Conservation (phyloP, 2,329 filamentous ascomycete genomes). For the Botrytis aclada region DNA sequence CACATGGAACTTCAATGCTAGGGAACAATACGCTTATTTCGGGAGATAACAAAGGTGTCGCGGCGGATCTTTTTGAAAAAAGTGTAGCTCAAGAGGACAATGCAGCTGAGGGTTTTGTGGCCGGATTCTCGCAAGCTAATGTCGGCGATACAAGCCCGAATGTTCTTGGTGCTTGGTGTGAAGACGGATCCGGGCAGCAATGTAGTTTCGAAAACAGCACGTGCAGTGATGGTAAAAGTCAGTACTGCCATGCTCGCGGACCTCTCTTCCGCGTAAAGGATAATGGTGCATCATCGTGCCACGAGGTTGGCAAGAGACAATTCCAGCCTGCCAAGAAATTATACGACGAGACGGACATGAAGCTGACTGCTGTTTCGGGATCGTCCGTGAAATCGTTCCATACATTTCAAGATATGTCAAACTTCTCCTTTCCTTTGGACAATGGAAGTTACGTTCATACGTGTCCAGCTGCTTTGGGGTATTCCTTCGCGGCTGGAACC, state of each 20-base stretch:
- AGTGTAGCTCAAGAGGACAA: conserved; percentile 53
- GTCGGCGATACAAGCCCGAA: conserved; percentile 92
- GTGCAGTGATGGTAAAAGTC: conserved; percentile 66
- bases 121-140: conserved; percentile 87
- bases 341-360: conserved; percentile 53
- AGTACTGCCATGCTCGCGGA: conserved; percentile 71
- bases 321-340: conserved; percentile 58
- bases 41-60: conserved; percentile 96
- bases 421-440: conserved; percentile 68
- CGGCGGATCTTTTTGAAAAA: conserved; percentile 79
- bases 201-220: conserved; percentile 82
- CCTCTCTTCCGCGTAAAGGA: conserved; percentile 67
- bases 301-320: conserved; percentile 73
- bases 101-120: conserved; percentile 70
- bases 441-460: conserved; percentile 71
- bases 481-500: conserved; percentile 89
- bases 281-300: conserved; percentile 69
- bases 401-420: conserved; percentile 77
- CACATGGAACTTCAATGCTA: conserved; percentile 86
- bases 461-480: conserved; percentile 84
- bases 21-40: conserved; percentile 89
- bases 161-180: conserved; percentile 81
- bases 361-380: conserved; percentile 51
- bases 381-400: conserved; percentile 77
- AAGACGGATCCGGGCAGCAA: conserved; percentile 71